A percentile compares a stretch with the other conserved stretches of the same genome.
phyloP scores from a whole-genome alignment of 1,139 yeast genomes.

The Spathaspora jeffriesii region DNA sequence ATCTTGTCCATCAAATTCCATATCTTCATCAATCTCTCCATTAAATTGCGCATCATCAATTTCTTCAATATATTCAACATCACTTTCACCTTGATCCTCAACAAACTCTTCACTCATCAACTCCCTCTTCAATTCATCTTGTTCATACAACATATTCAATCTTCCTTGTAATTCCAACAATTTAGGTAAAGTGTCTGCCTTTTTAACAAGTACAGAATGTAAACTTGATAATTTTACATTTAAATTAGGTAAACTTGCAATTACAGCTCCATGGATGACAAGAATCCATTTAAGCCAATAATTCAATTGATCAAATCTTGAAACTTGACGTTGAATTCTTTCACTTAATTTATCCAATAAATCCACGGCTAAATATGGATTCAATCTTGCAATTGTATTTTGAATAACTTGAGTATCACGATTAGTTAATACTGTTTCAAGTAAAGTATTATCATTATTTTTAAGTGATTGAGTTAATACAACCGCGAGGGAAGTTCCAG shows the following conservation, averaged over 20 bases:
- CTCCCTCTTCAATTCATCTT: conserved; percentile 65
- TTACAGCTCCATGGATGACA: conserved; percentile 83
- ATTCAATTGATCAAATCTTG: conserved; percentile 72
- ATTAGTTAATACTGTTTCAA: conserved; percentile 79
- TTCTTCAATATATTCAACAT: conserved; percentile 44
- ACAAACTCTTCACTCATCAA: conserved; percentile 30
- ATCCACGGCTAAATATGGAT: conserved; percentile 70
- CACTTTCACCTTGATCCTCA: conserved; percentile 26
- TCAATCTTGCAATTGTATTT: conserved; percentile 68
- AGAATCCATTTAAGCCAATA: conserved; percentile 95
- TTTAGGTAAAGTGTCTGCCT: conserved; percentile 77
- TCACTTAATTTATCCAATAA: conserved; percentile 85
- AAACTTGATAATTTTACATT: conserved; percentile 69
- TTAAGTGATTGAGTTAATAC: conserved; percentile 71
- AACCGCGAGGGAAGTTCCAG: conserved; percentile 65
- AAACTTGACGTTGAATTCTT: conserved; percentile 65
- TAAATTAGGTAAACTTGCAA: conserved; percentile 70
- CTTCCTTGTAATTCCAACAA: conserved; percentile 84
- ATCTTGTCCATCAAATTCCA: conserved; percentile 19
- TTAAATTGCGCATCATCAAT: conserved; percentile 35
- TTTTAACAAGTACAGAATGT: conserved; percentile 73
- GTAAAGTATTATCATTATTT: conserved; percentile 67
- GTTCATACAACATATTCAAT: conserved; percentile 70
- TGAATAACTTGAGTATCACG: conserved; percentile 75
- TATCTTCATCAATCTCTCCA: conserved; percentile 24